Evolutionary conservation across 768 basidiomycete genomes (phyloP), one percentile per base, ranked within the genome.

Genomic region (Sarcodon sp.): DNA sequence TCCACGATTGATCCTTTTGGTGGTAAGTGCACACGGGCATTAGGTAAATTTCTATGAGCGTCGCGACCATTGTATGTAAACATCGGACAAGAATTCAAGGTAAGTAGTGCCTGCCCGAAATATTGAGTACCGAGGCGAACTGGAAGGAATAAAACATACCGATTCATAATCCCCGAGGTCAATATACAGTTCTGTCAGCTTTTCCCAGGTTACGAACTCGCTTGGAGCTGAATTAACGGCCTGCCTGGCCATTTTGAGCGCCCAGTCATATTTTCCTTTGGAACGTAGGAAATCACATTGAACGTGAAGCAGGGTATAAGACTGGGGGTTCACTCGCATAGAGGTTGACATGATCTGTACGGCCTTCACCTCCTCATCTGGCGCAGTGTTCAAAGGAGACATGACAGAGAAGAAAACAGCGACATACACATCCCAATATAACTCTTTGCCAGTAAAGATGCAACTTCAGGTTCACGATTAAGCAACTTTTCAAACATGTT

Each of bases 11-110:
- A 77, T 47, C 82, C 76, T 53, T 84, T 85, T 60, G 87, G 78
- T 1, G 96, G 96, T 0, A 96, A 71, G 62, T 93, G 89, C 6
- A 92, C 75, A 51, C 82, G 79, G 1, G 83, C 69, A 13, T 92
- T 80, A 1, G 84, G 71, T 8, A 97, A 78, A 61, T 76, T 79
- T 3, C 92, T 78, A 61, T 99, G 96, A 3, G 83, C 72, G 62
- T 99, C 96, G 16, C 93, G 81, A 39, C 96, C 94, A 59, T 96
- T 96, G 68, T 87, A 98, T 7, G 96, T 98, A 67, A 99, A 99
- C 96, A 99, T 98, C 2, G 94, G 93, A 67, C 96, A 97, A n/a
- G 93, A 97, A 61, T 97, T 97, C 44, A 97, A 77, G 1, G 94
- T 96, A 37, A 97, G 70, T 11, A 98, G 69, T 0, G 92, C 91